Percentiles rank a stretch among this genome's conserved stretches.
Evolutionary conservation across 1,284 basidiomycete genomes (phyloP).

Genomic region (Naganishia cerealis): DNA sequence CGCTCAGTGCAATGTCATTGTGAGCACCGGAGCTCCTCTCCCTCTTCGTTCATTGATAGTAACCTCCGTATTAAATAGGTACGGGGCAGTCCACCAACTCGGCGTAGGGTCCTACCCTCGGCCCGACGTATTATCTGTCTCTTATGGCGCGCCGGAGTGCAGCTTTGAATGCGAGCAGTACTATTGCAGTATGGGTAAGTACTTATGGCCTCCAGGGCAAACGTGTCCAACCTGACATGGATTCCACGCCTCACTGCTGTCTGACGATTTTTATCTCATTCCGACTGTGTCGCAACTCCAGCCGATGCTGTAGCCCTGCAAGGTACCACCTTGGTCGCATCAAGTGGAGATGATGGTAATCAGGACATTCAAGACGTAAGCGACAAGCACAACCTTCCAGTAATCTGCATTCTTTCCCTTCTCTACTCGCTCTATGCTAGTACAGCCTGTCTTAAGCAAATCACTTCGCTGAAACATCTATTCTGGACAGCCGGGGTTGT

Average conservation of each 20-base stretch:
- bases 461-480: not conserved
- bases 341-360: constrained; percentile 21
- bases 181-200: constrained; percentile 22
- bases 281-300: not conserved
- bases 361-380: constrained; percentile 26
- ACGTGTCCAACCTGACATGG: too few species aligned
- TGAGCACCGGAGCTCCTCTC: not conserved
- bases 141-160: constrained; percentile 21
- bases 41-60: not conserved
- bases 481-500: constrained; percentile 1
- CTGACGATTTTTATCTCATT: not conserved
- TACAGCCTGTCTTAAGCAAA: too few species aligned
- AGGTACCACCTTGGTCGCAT: constrained; percentile 14
- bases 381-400: not conserved
- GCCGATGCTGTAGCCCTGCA: constrained; percentile 1
- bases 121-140: constrained; percentile 19
- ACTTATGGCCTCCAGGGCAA: too few species aligned
- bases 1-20: constrained; percentile 21
- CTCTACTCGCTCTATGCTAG: too few species aligned
- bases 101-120: constrained; percentile 7
- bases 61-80: not conserved
- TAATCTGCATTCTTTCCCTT: too few species aligned
- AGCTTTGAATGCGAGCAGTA: constrained; percentile 14
- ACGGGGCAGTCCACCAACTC: constrained; percentile 6
- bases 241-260: too few species aligned